Percentiles rank a stretch among this genome's conserved stretches.
phyloP scores from a whole-genome alignment of 108 stramenopile species.

The Cyclotella sp. region DNA sequence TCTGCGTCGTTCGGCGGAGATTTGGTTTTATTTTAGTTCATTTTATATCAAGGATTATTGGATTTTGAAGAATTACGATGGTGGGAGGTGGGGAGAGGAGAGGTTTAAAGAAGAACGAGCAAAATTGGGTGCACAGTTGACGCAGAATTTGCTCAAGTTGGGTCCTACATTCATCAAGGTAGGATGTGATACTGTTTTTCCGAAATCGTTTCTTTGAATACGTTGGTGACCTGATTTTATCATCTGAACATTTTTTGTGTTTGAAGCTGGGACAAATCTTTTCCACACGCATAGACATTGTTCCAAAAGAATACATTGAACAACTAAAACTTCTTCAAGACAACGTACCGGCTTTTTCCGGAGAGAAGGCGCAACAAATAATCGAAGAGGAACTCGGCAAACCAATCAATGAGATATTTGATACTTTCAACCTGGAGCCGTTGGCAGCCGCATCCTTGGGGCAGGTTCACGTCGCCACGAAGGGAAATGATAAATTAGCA shows the following conservation, averaged over 20 bases:
- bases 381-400: conserved; percentile 92
- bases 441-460: conserved; percentile 93
- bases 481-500: conserved; percentile 78
- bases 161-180: conserved; percentile 96
- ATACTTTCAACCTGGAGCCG: conserved; percentile 78
- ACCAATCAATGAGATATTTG: conserved; percentile 86
- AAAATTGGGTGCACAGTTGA: conserved; percentile 83
- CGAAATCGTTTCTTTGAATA: neutral
- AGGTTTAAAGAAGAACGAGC: conserved; percentile 72
- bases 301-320: conserved; percentile 96
- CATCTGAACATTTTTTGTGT: neutral
- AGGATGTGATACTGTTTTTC: conserved; percentile 13
- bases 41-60: conserved; percentile 87
- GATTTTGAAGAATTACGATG: conserved; percentile 73
- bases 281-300: conserved; percentile 95
- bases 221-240: neutral
- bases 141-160: conserved; percentile 90
- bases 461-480: conserved; percentile 95
- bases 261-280: conserved; percentile 93
- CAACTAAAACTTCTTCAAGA: conserved; percentile 93
- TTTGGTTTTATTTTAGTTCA: conserved; percentile 89
- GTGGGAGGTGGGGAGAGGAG: conserved; percentile 76
- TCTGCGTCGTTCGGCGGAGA: conserved; percentile 83
- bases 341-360: conserved; percentile 94
- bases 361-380: conserved; percentile 84